Evolutionary conservation across 129 eudicot species (phyloP).

Genomic region (Artemisia argyi): DNA sequence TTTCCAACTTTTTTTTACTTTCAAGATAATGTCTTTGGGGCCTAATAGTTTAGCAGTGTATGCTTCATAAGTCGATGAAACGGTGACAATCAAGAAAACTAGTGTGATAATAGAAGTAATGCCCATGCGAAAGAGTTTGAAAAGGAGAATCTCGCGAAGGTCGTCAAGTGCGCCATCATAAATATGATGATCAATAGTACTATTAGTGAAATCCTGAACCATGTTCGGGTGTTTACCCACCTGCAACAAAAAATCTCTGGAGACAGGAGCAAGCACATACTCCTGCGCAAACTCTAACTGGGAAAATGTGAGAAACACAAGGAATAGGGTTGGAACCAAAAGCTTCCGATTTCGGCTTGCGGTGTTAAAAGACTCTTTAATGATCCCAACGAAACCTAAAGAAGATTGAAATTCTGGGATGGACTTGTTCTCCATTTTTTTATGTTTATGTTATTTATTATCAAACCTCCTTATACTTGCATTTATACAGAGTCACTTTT

Average conservation of each 20-base stretch:
- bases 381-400: slow-evolving; percentile 38
- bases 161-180: slow-evolving; percentile 11
- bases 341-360: slow-evolving; percentile 29
- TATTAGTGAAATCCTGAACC: slow-evolving; percentile 12
- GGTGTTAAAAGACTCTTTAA: slow-evolving; percentile 36
- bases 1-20: slow-evolving; percentile 26
- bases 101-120: slow-evolving; percentile 21
- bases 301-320: slow-evolving; percentile 38
- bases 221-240: slow-evolving; percentile 12
- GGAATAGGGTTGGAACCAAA: slow-evolving; percentile 25
- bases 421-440: slow-evolving; percentile 20
- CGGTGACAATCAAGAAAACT: slow-evolving; percentile 27
- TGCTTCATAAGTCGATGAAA: slow-evolving; percentile 35
- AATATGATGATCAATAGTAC: neutral
- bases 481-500: slow-evolving; percentile 6
- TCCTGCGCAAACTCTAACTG: slow-evolving; percentile 19
- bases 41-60: slow-evolving; percentile 37
- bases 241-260: slow-evolving; percentile 6
- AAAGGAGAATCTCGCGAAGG: slow-evolving; percentile 22
- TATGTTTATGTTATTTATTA: neutral
- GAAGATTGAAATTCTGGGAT: slow-evolving; percentile 23
- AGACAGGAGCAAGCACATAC: slow-evolving; percentile 3
- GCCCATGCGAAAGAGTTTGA: slow-evolving; percentile 14
- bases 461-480: neutral
- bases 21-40: slow-evolving; percentile 28